Percentiles rank a stretch among this genome's conserved stretches.
Evolutionary conservation across 2,329 filamentous ascomycete genomes (phyloP).

Genomic region (Curvularia lunata): DNA sequence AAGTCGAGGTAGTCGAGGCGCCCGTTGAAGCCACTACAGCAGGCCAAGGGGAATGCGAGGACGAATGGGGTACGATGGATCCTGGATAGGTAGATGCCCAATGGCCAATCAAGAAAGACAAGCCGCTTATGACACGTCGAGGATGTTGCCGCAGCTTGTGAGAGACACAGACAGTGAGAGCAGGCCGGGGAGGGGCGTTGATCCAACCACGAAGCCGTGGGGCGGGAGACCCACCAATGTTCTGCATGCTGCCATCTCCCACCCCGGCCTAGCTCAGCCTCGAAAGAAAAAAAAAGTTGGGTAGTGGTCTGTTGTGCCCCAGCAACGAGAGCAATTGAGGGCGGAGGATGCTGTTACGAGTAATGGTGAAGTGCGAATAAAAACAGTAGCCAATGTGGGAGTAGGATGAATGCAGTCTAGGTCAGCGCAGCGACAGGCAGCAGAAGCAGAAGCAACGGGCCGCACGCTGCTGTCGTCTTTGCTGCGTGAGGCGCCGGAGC

Average conservation of each 20-base stretch:
- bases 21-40: slow-evolving; percentile 5
- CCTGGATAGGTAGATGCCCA: slow-evolving; percentile 9
- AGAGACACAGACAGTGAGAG: slow-evolving; percentile 11
- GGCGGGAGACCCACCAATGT: slow-evolving; percentile 32
- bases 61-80: slow-evolving; percentile 26
- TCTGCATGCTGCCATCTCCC: slow-evolving; percentile 24
- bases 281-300: slow-evolving; percentile 16
- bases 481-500: slow-evolving; percentile 26
- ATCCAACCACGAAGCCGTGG: slow-evolving; percentile 30
- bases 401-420: slow-evolving; percentile 18
- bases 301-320: background rate
- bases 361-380: background rate
- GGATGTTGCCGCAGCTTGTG: slow-evolving; percentile 20
- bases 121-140: slow-evolving; percentile 32
- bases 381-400: background rate
- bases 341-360: background rate
- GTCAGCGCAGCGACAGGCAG: slow-evolving; percentile 20
- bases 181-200: slow-evolving; percentile 15
- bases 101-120: slow-evolving; percentile 27
- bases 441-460: slow-evolving; percentile 32
- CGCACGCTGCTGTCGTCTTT: slow-evolving; percentile 31
- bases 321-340: slow-evolving; percentile 2
- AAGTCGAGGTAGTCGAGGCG: slow-evolving; percentile 8
- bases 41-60: slow-evolving; percentile 7
- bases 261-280: slow-evolving; percentile 18